Evolutionary conservation across 1,139 yeast genomes (phyloP).

Genomic region (Saccharomycopsis hybrid): DNA sequence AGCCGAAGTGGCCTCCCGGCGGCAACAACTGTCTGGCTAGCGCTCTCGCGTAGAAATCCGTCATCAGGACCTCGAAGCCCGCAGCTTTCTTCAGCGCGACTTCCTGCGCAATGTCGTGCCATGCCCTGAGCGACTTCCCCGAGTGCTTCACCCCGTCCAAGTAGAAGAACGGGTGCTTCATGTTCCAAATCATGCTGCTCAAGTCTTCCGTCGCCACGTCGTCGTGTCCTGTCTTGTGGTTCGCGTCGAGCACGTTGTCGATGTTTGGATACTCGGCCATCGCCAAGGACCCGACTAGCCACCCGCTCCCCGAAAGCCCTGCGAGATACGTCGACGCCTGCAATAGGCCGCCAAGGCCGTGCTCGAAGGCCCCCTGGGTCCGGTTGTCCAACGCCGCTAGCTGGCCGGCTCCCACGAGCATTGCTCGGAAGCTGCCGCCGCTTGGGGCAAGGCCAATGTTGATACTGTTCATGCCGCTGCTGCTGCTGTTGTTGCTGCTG

Average conservation of each 20-base stretch:
- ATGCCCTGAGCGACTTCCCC: conserved; percentile 48
- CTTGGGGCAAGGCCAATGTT: conserved; percentile 72
- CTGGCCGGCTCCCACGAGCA: conserved; percentile 87
- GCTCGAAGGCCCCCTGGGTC: conserved; percentile 48
- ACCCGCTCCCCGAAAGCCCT: conserved; percentile 53
- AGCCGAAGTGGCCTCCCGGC: conserved; percentile 1
- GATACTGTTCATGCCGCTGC: conserved; percentile 24
- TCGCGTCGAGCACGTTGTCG: conserved; percentile 43
- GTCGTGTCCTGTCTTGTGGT: too few species aligned
- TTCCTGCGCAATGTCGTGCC: conserved; percentile 49
- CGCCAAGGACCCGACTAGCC: conserved; percentile 60
- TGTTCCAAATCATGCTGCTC: conserved; percentile 76
- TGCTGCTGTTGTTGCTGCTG: not conserved
- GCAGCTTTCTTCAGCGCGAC: conserved; percentile 59
- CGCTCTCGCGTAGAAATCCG: conserved; percentile 94
- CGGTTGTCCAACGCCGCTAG: conserved; percentile 74
- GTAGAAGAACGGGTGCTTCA: conserved; percentile 38
- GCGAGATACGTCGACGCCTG: conserved; percentile 68
- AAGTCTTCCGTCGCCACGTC: too few species aligned
- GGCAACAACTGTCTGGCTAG: conserved; percentile 58
- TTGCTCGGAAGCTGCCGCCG: conserved; percentile 92
- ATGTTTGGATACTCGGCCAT: conserved; percentile 76
- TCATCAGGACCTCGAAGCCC: conserved; percentile 68
- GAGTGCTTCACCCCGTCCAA: conserved; percentile 71
- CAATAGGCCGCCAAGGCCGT: conserved; percentile 73